Evolutionary conservation across 306 rosid species (phyloP).

Genomic region (Gastrolobium bilobum): DNA sequence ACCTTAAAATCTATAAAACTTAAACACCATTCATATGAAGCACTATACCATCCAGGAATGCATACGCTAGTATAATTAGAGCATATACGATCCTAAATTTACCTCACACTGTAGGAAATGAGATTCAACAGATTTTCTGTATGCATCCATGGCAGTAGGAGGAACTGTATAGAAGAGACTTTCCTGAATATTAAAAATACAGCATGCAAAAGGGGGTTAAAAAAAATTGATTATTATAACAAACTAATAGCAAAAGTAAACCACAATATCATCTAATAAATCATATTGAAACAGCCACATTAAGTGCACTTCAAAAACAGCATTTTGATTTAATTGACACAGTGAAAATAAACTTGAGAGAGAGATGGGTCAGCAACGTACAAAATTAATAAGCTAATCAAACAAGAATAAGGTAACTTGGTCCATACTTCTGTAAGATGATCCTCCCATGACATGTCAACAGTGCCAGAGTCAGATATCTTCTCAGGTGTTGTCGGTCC

Average conservation of each 20-base stretch:
- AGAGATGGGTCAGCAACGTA: slow-evolving; percentile 28
- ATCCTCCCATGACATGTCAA: slow-evolving; percentile 83
- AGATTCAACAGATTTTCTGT: slow-evolving; percentile 89
- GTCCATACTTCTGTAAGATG: slow-evolving; percentile 83
- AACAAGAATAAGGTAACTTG: slow-evolving; percentile 47
- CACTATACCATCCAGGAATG: slow-evolving; percentile 1
- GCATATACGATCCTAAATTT: slow-evolving; percentile 29
- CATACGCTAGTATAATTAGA: slow-evolving; percentile 7
- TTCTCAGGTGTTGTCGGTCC: slow-evolving; percentile 89
- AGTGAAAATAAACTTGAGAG: slow-evolving; percentile 3
- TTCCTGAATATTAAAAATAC: slow-evolving; percentile 72
- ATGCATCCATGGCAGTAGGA: slow-evolving; percentile 79
- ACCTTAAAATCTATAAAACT: slow-evolving; percentile 13
- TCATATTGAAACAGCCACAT: slow-evolving; percentile 28
- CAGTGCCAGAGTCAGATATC: slow-evolving; percentile 70
- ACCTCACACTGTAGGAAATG: slow-evolving; percentile 78
- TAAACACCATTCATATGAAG: slow-evolving; percentile 19
- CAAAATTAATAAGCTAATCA: slow-evolving; percentile 40
- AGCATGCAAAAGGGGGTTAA: slow-evolving; percentile 1
- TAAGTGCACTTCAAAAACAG: slow-evolving; percentile 31
- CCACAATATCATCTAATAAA: slow-evolving; percentile 37
- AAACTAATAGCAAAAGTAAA: slow-evolving; percentile 28
- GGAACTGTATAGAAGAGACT: slow-evolving; percentile 84
- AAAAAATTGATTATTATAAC: not conserved
- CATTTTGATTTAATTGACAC: slow-evolving; percentile 11